Percentiles rank a stretch among this genome's conserved stretches.
These are phyloP conservation scores for Nigrograna mackinnonii DNA, from an alignment of 2,329 filamentous ascomycete species.

Conservation along the genomic window DNA sequence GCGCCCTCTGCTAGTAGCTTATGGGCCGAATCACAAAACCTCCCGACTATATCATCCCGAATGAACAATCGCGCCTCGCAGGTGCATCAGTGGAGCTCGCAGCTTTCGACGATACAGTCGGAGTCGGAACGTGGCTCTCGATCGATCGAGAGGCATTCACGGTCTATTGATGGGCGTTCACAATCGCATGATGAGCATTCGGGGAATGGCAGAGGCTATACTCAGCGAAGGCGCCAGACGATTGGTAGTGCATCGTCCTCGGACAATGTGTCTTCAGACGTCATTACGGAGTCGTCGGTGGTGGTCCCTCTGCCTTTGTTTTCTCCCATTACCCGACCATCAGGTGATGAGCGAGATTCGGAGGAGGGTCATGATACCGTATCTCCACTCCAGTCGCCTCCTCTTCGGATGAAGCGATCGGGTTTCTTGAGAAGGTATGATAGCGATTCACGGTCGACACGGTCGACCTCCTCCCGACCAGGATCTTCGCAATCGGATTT, in stretches of 20 bases:
- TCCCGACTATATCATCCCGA: constrained; percentile 39
- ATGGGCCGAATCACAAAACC: constrained; percentile 36
- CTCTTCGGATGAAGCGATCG: constrained; percentile 41
- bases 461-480: constrained; percentile 37
- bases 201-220: constrained; percentile 19
- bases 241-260: constrained; percentile 38
- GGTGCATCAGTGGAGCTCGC: constrained; percentile 44
- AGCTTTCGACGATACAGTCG: constrained; percentile 42
- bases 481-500: constrained; percentile 40
- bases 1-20: constrained; percentile 39
- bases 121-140: constrained; percentile 40
- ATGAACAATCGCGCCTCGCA: constrained; percentile 40
- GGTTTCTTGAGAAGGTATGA: constrained; percentile 36
- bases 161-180: constrained; percentile 33
- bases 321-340: constrained; percentile 26
- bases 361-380: constrained; percentile 44
- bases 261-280: constrained; percentile 30
- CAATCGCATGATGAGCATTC: constrained; percentile 34
- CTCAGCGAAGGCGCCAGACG: constrained; percentile 35
- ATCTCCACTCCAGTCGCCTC: constrained; percentile 42
- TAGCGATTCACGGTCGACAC: constrained; percentile 34
- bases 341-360: constrained; percentile 34
- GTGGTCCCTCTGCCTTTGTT: constrained; percentile 41
- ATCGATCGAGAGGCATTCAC: constrained; percentile 34
- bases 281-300: constrained; percentile 34